A percentile compares a stretch with the other conserved stretches of the same genome.
Conservation (phyloP, 78 protist genomes). For the Cavenderia fasciculata region DNA sequence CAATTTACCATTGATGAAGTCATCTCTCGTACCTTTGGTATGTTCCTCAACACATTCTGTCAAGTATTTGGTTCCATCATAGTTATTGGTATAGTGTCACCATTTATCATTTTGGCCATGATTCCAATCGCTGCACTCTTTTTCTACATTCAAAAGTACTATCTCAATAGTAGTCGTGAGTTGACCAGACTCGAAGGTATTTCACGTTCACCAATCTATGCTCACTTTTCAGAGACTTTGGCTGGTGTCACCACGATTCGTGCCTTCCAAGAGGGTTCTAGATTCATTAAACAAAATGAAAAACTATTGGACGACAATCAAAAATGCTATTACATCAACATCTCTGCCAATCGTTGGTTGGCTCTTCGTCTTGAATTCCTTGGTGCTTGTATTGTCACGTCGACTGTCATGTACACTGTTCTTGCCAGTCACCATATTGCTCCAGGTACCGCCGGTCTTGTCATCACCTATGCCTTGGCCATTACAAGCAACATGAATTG, state of each 20-base stretch:
- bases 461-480: conserved; percentile 79
- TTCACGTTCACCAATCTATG: conserved; percentile 91
- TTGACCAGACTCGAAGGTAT: conserved; percentile 89
- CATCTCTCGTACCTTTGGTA: conserved; percentile 47
- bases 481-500: conserved; percentile 74
- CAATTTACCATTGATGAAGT: conserved; percentile 84
- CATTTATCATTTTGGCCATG: conserved; percentile 69
- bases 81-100: conserved; percentile 67
- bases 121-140: conserved; percentile 83
- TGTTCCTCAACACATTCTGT: conserved; percentile 69
- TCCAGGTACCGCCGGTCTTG: conserved; percentile 85
- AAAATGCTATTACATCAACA: conserved; percentile 63
- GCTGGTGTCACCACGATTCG: conserved; percentile 95
- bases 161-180: conserved; percentile 84
- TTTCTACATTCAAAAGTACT: conserved; percentile 82
- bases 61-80: conserved; percentile 68
- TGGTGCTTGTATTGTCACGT: conserved; percentile 79
- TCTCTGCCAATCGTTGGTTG: conserved; percentile 87
- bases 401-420: conserved; percentile 66
- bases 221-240: conserved; percentile 91
- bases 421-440: conserved; percentile 18
- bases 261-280: conserved; percentile 70
- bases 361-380: conserved; percentile 85
- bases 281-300: conserved; percentile 33
- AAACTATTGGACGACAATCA: conserved; percentile 65